Base-by-base conservation (phyloP, 129 eudicot species). In the Lactuca saligna region DNA sequence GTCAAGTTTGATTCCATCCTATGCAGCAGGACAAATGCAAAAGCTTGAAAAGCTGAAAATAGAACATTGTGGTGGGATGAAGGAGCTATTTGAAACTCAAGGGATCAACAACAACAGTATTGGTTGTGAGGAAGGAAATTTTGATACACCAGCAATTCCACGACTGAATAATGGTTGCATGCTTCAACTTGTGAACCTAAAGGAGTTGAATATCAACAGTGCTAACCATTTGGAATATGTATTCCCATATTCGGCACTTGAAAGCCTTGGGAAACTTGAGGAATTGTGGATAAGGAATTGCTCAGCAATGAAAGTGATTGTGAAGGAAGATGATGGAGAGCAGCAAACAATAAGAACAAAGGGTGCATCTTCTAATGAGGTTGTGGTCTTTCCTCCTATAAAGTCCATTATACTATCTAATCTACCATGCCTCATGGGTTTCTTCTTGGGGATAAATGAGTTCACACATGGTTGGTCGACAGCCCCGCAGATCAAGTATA, bases 301-400 rank as follows among this genome's bases (percentile, higher is more conserved):
- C 32, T 4, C 51, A 15, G 50, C 17, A 50, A 34, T 67, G 72
- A 9, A 67, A 67, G 72, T 53, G 29, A 67, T 67, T 5, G 72
- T 67, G 35, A 67, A 66, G 49, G 13, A 51, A 53, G 72, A 51
- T 37, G 61, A 4, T 25, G 29, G 29, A 67, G 61, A 34, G 35
- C 61, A 66, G 29, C 29, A 25, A 25, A 25, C 29, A 25, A 25
- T 25, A 25, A 25, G 29, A 34, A 51, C 7, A 53, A 25, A 25
- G 29, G 29, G 29, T 25, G 29, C 29, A 25, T 25, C 29, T 25
- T 25, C 29, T 25, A 25, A 25, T 25, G 16, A 51, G 12, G 50
- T 9, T 53, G 34, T 67, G 35, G 50, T 4, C 6, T 67, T 67
- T 67, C 61, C 72, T 34, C 7, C 11, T 51, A 15, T 67, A 34